phyloP scores from a whole-genome alignment of 352 stramenopile genomes.

The Vaucheria bursata region DNA sequence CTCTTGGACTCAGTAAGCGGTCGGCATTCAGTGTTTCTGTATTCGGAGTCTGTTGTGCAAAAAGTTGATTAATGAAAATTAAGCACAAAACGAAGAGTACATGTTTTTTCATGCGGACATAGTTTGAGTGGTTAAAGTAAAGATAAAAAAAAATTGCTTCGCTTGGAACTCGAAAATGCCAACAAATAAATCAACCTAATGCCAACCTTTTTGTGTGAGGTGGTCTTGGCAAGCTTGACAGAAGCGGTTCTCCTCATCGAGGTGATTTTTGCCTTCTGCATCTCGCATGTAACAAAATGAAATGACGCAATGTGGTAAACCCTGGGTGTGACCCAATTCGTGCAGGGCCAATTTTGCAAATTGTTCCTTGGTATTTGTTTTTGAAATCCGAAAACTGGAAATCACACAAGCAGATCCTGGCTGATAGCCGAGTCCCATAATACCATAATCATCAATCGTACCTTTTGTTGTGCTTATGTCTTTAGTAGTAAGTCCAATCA shows the following conservation, averaged over 20 bases:
- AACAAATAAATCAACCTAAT: no score
- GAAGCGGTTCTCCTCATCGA: background rate
- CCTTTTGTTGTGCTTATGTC: background rate
- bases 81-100: no score
- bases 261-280: slow-evolving; percentile 4
- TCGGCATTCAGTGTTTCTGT: no score
- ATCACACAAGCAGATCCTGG: background rate
- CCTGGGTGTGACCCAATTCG: background rate
- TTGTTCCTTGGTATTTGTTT: background rate
- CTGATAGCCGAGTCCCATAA: background rate
- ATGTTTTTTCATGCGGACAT: no score
- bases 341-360: background rate
- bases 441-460: background rate
- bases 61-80: no score
- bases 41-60: no score
- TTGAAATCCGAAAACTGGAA: background rate
- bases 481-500: background rate
- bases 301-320: background rate
- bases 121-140: no score
- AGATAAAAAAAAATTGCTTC: no score
- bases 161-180: no score
- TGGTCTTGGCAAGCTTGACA: background rate
- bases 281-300: background rate
- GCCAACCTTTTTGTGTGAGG: background rate
- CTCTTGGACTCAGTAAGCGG: no score